Evolutionary conservation across 805 yeast species (phyloP).

Genomic region (Candida morakotiae): DNA sequence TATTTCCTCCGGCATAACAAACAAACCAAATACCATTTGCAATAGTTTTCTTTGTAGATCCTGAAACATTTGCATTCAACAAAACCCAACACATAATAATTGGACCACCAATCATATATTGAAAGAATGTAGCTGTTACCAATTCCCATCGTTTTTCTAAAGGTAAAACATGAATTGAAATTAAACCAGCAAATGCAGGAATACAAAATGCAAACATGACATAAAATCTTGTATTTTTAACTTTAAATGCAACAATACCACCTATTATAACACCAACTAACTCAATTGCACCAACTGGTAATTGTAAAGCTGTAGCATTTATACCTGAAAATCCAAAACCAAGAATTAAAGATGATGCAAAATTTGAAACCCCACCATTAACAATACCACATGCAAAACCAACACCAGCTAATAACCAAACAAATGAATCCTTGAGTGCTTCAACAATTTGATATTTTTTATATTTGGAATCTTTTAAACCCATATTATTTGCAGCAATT

Average conservation of each 20-base stretch:
- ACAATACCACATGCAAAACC: conserved; percentile 28
- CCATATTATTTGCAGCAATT: conserved; percentile 20
- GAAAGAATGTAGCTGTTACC: conserved; percentile 28
- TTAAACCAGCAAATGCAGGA: conserved; percentile 22
- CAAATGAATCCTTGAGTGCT: conserved; percentile 16
- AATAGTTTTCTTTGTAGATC: conserved; percentile 21
- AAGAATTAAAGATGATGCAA: conserved; percentile 22
- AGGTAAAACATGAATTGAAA: conserved; percentile 18
- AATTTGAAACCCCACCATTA: conserved; percentile 25
- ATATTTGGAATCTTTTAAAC: conserved; percentile 20
- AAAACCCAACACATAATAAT: conserved; percentile 23
- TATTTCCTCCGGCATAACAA: conserved; percentile 26
- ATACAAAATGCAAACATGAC: conserved; percentile 15
- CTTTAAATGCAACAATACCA: conserved; percentile 19
- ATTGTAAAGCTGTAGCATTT: conserved; percentile 21
- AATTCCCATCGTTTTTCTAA: conserved; percentile 19
- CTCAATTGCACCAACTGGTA: conserved; percentile 25
- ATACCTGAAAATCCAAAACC: conserved; percentile 30
- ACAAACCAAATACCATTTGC: conserved; percentile 19
- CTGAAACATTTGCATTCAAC: conserved; percentile 18
- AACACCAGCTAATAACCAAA: conserved; percentile 16
- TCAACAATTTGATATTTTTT: conserved; percentile 18
- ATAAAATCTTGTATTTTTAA: conserved; percentile 15
- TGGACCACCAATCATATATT: conserved; percentile 27
- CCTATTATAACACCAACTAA: conserved; percentile 22